Evolutionary conservation across 306 rosid genomes (phyloP).

Genomic region (Corylus americana): DNA sequence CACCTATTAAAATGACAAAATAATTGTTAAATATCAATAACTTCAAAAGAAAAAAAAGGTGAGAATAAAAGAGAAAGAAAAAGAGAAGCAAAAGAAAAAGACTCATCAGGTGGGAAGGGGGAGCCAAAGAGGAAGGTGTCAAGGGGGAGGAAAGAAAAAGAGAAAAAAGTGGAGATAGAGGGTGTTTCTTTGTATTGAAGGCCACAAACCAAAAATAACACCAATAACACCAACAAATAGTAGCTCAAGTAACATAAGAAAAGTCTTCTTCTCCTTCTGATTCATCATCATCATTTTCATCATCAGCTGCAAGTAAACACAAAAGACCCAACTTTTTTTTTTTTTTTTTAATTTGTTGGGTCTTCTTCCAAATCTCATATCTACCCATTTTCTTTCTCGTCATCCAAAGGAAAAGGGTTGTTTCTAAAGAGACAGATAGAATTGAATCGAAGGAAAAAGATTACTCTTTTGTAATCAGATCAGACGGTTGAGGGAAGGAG

Average conservation of each 20-base stretch:
- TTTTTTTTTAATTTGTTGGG: not conserved
- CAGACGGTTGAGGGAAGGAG: constrained; percentile 21
- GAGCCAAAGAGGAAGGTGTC: not conserved
- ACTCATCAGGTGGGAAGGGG: not conserved
- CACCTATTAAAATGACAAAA: too few species aligned
- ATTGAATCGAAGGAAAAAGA: not conserved
- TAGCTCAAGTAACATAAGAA: not conserved
- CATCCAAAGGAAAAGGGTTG: not conserved
- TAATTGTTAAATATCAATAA: too few species aligned
- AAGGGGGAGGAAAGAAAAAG: constrained; percentile 14
- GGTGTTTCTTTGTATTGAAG: constrained; percentile 29
- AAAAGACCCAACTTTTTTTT: not conserved
- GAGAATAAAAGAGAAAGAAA: not conserved
- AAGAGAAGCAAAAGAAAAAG: not conserved
- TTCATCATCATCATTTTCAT: not conserved
- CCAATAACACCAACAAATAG: not conserved
- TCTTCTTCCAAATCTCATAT: not conserved
- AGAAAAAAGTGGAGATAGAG: constrained; percentile 66
- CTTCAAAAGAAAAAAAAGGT: not conserved
- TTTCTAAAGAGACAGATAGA: not conserved
- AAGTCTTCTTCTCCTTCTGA: not conserved
- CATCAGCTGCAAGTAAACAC: not conserved
- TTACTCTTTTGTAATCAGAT: constrained; percentile 7
- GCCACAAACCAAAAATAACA: constrained; percentile 22
- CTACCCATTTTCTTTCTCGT: not conserved